Evolutionary conservation across 805 yeast species (phyloP), one percentile per base, ranked within the genome.

Genomic region (Metschnikowia corniflorae): DNA sequence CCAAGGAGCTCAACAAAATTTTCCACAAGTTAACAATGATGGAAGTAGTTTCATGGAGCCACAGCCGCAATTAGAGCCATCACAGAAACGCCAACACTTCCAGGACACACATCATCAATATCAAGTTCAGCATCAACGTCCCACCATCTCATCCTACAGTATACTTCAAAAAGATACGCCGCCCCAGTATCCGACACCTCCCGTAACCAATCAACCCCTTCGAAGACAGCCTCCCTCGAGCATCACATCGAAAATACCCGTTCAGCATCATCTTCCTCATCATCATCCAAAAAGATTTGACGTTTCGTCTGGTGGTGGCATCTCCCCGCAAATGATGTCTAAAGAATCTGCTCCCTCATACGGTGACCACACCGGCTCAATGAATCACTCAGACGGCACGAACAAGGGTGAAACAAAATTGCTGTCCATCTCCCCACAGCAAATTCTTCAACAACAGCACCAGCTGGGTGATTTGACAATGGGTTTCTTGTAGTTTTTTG

Each of bases 341-440:
- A 46, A 46, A 29, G 50, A 46, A 13, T 29, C 43, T n/a, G 48
- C 43, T 3, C 13, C 24, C 7, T 23, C 31, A 24, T n/a, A n/a
- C n/a, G n/a, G n/a, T n/a, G n/a, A n/a, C n/a, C n/a, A n/a, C n/a
- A n/a, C n/a, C n/a, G n/a, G n/a, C n/a, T n/a, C n/a, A n/a, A n/a
- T n/a, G n/a, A n/a, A n/a, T n/a, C n/a, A n/a, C n/a, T n/a, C n/a
- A n/a, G n/a, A n/a, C n/a, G n/a, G n/a, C 14, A 21, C 28, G 13
- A 15, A 20, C 15, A 30, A 31, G 17, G 19, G 24, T 21, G 40
- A 16, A 5, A 16, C 23, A 10, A 31, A 26, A 29, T 27, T 31
- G 26, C 47, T 38, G 48, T 46, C 57, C 6, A 57, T 65, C 15
- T 63, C 70, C 1, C 70, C 71, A 3, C 71, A 63, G 41, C 70